Base-by-base conservation (phyloP, 306 rosid genomes). In the Dicorynia guianensis region DNA sequence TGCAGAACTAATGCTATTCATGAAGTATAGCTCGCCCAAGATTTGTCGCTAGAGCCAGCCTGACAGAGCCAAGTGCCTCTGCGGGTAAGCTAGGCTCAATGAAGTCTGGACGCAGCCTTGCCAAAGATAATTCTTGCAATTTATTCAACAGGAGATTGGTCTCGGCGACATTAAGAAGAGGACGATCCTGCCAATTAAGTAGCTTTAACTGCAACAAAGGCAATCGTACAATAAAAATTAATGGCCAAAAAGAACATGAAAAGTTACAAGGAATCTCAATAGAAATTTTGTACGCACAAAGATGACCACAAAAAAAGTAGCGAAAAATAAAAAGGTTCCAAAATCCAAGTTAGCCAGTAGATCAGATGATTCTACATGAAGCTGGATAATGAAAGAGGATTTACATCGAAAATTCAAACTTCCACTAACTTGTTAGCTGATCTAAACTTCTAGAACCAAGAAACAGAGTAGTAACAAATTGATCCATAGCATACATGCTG, bases 111-210 rank as follows among this genome's bases (percentile, higher is more conserved):
- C 88, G 88, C 75, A 83, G 78, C 87, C 81, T 90, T 5, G 92
- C 92, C 85, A 87, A 61, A 12, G 96, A 89, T 71, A 90, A 79
- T 81, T 92, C 98, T 86, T 90, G 97, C 71, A 95, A 88, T 81
- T 92, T 92, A 78, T 85, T 87, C 76, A 95, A 75, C 83, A 92
- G 74, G 73, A 92, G 97, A 74, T 88, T 85, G 46, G 98, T 89
- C 81, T 95, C 89, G 1, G 90, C 81, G 18, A 79, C 93, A 60
- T 83, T 81, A 34, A 95, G 89, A 72, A 95, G 87, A 72, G 97
- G 92, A 43, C 91, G 81, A 60, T 86, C 97, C 64, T 76, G 82
- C 97, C 97, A 86, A 79, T 88, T 90, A 17, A 92, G 88, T 72
- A 92, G 88, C 87, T 86, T 87, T 87, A 89, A 82, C 98, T 90